phyloP scores from a whole-genome alignment of 2,329 filamentous ascomycete genomes.

The Penicillium aurantiogriseum region DNA sequence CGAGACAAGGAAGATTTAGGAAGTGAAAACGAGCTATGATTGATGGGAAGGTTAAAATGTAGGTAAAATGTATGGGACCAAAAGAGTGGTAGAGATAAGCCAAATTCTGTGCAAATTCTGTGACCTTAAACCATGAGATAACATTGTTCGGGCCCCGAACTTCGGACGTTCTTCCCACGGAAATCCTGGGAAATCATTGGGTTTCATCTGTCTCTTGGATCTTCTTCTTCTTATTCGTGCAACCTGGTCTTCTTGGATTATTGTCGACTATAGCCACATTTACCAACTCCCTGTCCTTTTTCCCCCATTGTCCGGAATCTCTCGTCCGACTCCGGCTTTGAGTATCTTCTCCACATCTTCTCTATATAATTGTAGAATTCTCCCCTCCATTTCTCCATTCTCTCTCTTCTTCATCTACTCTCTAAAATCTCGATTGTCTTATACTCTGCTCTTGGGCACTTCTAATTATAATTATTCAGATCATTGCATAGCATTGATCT shows the following conservation, averaged over 20 bases:
- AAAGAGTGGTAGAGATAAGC: conserved; percentile 33
- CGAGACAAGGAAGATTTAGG: conserved; percentile 8
- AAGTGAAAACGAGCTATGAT: conserved; percentile 9
- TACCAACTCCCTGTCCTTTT: conserved; percentile 10
- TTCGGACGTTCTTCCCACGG: conserved; percentile 32
- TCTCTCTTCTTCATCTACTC: conserved; percentile 15
- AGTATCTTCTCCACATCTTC: conserved; percentile 12
- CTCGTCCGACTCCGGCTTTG: conserved; percentile 36
- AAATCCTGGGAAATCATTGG: conserved; percentile 9
- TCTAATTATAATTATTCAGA: neutral
- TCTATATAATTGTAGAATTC: conserved; percentile 27
- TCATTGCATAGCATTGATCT: conserved; percentile 9
- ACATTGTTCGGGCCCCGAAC: conserved; percentile 29
- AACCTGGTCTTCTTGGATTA: conserved; percentile 10
- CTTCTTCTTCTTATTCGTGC: conserved; percentile 11
- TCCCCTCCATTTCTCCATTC: conserved; percentile 8
- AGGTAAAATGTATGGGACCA: conserved; percentile 9
- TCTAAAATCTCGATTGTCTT: neutral
- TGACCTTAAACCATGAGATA: conserved; percentile 40
- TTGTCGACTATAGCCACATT: conserved; percentile 8
- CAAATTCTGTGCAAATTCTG: conserved; percentile 21
- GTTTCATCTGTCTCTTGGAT: conserved; percentile 1
- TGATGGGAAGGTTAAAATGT: conserved; percentile 17
- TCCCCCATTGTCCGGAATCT: conserved; percentile 17
- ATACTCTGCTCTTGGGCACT: conserved; percentile 15